These are phyloP conservation scores for Ophioceras dolichostomum DNA, from an alignment of 2,329 filamentous ascomycete genomes.

Conservation along the genomic window DNA sequence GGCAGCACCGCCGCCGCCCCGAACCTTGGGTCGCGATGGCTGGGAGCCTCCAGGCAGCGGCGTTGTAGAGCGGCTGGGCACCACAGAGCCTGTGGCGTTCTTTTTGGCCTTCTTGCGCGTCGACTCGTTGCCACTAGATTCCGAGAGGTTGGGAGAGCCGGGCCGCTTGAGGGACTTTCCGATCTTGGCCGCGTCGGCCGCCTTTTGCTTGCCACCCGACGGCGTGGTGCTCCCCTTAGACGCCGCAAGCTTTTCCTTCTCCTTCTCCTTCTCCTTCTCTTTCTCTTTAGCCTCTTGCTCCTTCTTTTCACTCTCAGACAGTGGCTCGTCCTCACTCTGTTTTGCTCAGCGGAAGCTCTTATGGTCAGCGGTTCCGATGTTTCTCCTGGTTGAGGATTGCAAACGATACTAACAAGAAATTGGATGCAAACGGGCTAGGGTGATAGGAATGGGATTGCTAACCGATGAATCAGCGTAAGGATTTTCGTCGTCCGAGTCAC, in stretches of 20 bases:
- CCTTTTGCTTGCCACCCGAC: slow-evolving; percentile 29
- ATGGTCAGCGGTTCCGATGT: no score
- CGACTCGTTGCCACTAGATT: slow-evolving; percentile 86
- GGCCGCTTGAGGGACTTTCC: slow-evolving; percentile 63
- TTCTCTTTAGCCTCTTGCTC: slow-evolving; percentile 47
- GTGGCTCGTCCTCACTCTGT: slow-evolving; percentile 29
- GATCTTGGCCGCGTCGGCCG: slow-evolving; percentile 37
- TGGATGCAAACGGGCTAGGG: background rate
- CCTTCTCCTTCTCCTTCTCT: slow-evolving; percentile 46
- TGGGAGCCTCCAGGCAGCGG: slow-evolving; percentile 36
- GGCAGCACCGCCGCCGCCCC: slow-evolving; percentile 41
- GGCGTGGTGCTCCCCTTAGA: slow-evolving; percentile 56
- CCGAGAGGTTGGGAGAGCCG: slow-evolving; percentile 76
- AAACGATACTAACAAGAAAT: no score
- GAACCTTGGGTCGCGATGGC: slow-evolving; percentile 16
- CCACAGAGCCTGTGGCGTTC: slow-evolving; percentile 33
- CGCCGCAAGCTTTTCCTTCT: slow-evolving; percentile 37
- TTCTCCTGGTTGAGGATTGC: no score
- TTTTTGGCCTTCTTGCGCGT: slow-evolving; percentile 67
- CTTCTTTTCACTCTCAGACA: slow-evolving; percentile 46
- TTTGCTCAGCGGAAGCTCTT: no score
- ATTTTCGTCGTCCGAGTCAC: slow-evolving; percentile 34
- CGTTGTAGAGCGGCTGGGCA: slow-evolving; percentile 41
- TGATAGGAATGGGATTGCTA: slow-evolving; percentile 6
- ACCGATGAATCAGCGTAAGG: slow-evolving; percentile 22